phyloP scores from a whole-genome alignment of 441 rosid genomes.

The Lepidium campestre region DNA sequence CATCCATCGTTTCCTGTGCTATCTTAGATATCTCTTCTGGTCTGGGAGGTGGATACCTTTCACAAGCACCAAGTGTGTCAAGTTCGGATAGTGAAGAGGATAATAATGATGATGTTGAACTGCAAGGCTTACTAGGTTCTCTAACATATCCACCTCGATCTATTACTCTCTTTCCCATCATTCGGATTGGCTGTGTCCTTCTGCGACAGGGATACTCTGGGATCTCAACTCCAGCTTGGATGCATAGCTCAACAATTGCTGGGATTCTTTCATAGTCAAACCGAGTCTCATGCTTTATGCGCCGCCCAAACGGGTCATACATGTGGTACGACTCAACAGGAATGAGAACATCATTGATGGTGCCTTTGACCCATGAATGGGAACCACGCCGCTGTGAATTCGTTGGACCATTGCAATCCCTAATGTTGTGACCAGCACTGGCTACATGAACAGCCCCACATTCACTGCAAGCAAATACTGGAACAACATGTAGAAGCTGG shows the following conservation, averaged over 20 bases:
- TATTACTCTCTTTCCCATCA: constrained; percentile 69
- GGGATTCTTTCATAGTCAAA: constrained; percentile 67
- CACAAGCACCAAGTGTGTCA: constrained; percentile 63
- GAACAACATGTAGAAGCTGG: constrained; percentile 69
- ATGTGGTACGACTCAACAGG: constrained; percentile 66
- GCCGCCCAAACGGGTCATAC: constrained; percentile 59
- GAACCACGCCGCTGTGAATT: constrained; percentile 37
- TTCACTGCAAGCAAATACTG: constrained; percentile 77
- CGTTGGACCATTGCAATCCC: constrained; percentile 43
- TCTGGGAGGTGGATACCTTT: constrained; percentile 48
- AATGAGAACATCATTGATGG: constrained; percentile 48
- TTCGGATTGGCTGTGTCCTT: constrained; percentile 66
- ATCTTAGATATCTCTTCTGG: constrained; percentile 46
- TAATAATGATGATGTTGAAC: constrained; percentile 30
- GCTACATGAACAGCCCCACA: constrained; percentile 64
- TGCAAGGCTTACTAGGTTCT: constrained; percentile 53
- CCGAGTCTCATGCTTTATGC: constrained; percentile 55
- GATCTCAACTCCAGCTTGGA: constrained; percentile 69
- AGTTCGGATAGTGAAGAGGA: constrained; percentile 51
- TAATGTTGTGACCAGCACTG: constrained; percentile 43
- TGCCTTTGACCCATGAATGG: constrained; percentile 62
- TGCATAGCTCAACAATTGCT: constrained; percentile 61
- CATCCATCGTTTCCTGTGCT: constrained; percentile 77
- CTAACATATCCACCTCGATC: constrained; percentile 63
- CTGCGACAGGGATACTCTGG: constrained; percentile 80